These are phyloP conservation scores for Zea luxurians DNA, from an alignment of 176 grass and related monocot species.

Conservation along the genomic window DNA sequence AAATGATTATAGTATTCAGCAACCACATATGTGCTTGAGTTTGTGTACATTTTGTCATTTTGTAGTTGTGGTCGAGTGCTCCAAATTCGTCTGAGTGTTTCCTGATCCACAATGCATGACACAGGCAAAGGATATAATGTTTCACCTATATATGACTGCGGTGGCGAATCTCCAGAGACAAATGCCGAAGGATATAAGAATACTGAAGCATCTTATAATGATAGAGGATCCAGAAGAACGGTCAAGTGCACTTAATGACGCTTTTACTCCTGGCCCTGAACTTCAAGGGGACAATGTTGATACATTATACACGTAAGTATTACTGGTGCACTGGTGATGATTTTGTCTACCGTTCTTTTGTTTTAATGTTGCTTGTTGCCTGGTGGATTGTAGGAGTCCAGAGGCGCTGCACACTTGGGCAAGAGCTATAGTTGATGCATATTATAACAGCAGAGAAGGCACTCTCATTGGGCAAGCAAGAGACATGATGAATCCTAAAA, in stretches of 20 bases:
- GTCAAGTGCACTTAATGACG: conserved; percentile 59
- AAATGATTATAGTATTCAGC: conserved; percentile 24
- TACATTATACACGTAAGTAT: conserved; percentile 73
- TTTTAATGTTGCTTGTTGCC: neutral
- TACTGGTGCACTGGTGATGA: neutral
- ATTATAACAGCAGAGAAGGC: conserved; percentile 60
- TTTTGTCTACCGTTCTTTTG: neutral
- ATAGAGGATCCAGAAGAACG: conserved; percentile 70
- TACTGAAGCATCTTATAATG: conserved; percentile 79
- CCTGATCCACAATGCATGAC: conserved; percentile 15
- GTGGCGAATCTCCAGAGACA: conserved; percentile 76
- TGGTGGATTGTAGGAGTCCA: conserved; percentile 60
- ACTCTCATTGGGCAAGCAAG: conserved; percentile 73
- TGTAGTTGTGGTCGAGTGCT: neutral
- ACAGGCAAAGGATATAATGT: conserved; percentile 77
- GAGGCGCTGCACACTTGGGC: conserved; percentile 68
- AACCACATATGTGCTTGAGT: neutral
- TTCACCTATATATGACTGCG: conserved; percentile 78
- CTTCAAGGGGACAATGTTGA: conserved; percentile 70
- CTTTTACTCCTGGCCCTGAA: conserved; percentile 82
- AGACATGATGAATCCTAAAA: conserved; percentile 83
- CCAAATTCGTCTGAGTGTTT: neutral
- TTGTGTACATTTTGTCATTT: neutral
- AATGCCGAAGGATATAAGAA: conserved; percentile 89
- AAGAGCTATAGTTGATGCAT: conserved; percentile 71